Conservation (phyloP, 177 flowering plant species). For the Telopea speciosissima region DNA sequence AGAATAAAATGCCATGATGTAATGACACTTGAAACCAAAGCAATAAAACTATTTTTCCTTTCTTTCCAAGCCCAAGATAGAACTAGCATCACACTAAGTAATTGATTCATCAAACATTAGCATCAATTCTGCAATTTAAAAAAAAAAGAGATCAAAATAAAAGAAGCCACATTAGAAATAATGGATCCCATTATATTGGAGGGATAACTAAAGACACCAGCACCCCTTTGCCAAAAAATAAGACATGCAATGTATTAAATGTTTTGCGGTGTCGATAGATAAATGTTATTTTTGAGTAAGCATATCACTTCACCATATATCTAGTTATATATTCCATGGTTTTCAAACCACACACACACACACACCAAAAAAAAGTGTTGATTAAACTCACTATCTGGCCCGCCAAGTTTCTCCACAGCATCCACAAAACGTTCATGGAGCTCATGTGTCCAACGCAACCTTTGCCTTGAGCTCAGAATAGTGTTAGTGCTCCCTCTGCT, state of each 20-base stretch:
- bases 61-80: not conserved
- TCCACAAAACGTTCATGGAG: constrained; percentile 88
- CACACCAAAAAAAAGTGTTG: not conserved
- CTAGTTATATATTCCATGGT: no score
- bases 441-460: constrained; percentile 83
- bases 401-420: constrained; percentile 87
- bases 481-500: constrained; percentile 10
- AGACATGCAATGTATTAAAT: no score
- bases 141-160: no score
- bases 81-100: not conserved
- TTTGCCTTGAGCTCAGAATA: constrained; percentile 47
- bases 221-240: not conserved
- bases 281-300: no score
- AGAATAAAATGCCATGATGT: not conserved
- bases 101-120: not conserved
- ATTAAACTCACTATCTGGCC: constrained; percentile 71
- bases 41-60: not conserved
- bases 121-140: not conserved
- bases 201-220: not conserved
- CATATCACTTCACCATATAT: no score
- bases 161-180: not conserved
- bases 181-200: not conserved
- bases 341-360: no score
- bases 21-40: not conserved
- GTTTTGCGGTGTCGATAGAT: no score